Evolutionary conservation across 164 flowering plant species (phyloP).

Genomic region (Chimonanthus praecox): DNA sequence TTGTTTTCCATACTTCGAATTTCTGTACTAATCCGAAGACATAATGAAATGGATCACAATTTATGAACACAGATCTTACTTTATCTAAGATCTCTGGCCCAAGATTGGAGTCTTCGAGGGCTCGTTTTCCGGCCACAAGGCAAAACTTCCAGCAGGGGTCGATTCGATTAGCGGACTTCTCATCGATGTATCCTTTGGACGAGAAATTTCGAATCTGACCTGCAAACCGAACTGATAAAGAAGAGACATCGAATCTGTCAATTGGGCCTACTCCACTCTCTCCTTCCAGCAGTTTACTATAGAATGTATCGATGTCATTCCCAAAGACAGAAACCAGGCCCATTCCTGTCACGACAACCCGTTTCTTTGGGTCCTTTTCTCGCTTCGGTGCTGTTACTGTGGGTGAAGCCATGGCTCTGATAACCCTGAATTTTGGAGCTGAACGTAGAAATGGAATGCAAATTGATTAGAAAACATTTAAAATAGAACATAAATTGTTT

Average conservation of each 20-base stretch:
- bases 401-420: slow-evolving; percentile 45
- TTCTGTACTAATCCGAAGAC: no score
- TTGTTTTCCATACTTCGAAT: no score
- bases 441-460: background rate
- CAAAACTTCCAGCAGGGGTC: slow-evolving; percentile 74
- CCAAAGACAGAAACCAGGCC: slow-evolving; percentile 77
- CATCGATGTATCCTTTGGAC: slow-evolving; percentile 64
- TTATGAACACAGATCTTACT: slow-evolving; percentile 8
- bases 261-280: slow-evolving; percentile 63
- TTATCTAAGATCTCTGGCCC: slow-evolving; percentile 46
- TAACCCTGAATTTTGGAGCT: slow-evolving; percentile 34
- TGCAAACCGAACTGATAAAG: slow-evolving; percentile 49
- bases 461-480: background rate
- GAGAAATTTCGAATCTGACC: slow-evolving; percentile 68
- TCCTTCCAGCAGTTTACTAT: slow-evolving; percentile 59
- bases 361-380: slow-evolving; percentile 62
- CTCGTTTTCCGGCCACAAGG: slow-evolving; percentile 61
- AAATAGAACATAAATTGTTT: no score
- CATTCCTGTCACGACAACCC: slow-evolving; percentile 73
- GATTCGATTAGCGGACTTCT: slow-evolving; percentile 65
- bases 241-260: slow-evolving; percentile 66
- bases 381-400: slow-evolving; percentile 58
- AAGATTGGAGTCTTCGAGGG: slow-evolving; percentile 64
- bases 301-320: slow-evolving; percentile 51
- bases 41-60: background rate